Conservation (phyloP, 2,329 filamentous ascomycete genomes). For the Colletotrichum limetticola region DNA sequence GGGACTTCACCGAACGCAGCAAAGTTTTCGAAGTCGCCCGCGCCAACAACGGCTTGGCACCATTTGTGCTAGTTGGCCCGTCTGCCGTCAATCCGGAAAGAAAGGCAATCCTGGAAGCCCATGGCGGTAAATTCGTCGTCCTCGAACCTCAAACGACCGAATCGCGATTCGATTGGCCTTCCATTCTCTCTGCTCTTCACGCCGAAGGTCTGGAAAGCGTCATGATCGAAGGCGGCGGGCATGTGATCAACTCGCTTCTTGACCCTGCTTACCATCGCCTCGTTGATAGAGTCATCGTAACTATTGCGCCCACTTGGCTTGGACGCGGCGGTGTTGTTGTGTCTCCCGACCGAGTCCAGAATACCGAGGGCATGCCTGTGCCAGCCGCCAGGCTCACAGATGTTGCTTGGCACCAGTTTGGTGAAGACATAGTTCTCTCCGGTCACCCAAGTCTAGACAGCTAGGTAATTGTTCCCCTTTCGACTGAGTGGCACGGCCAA, state of each 20-base stretch:
- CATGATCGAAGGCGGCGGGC: constrained; percentile 91
- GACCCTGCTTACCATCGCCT: constrained; percentile 67
- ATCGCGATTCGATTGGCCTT: constrained; percentile 69
- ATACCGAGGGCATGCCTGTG: constrained; percentile 60
- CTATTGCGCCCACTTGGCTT: constrained; percentile 91
- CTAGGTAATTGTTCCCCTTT: constrained; percentile 8
- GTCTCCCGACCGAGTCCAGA: constrained; percentile 70
- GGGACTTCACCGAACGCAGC: constrained; percentile 68
- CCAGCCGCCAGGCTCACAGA: constrained; percentile 73
- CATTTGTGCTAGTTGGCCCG: constrained; percentile 73
- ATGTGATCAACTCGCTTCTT: constrained; percentile 86
- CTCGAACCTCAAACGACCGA: constrained; percentile 44
- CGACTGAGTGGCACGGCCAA: neutral
- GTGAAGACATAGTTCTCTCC: constrained; percentile 85
- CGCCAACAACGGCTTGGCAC: constrained; percentile 75
- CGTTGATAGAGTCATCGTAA: constrained; percentile 84
- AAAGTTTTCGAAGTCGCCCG: constrained; percentile 75
- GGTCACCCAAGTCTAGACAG: constrained; percentile 62
- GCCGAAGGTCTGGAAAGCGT: constrained; percentile 76
- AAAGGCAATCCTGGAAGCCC: constrained; percentile 52
- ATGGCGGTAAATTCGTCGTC: constrained; percentile 64
- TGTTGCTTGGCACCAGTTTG: constrained; percentile 81
- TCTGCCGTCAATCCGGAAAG: constrained; percentile 54
- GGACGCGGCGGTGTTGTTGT: constrained; percentile 85
- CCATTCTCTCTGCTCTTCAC: constrained; percentile 69